phyloP scores from a whole-genome alignment of 1,139 yeast species.

The Kodamaea derodonti region DNA sequence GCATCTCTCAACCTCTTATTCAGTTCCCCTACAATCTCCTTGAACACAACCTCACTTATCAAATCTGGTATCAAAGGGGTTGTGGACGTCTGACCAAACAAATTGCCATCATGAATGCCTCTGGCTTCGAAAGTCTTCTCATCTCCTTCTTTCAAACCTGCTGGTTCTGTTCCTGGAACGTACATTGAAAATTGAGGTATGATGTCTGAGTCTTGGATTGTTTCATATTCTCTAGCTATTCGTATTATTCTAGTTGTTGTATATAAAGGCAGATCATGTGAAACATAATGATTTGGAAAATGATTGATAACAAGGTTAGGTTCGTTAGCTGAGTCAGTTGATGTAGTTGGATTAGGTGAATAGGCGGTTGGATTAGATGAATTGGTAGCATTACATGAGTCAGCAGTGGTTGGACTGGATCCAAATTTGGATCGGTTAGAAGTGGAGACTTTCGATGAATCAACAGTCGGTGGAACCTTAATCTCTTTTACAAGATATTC shows the following conservation, averaged over 20 bases:
- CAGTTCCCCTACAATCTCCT: conserved; percentile 37
- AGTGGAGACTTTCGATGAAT: conserved; percentile 6
- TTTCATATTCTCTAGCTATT: conserved; percentile 51
- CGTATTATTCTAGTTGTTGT: conserved; percentile 54
- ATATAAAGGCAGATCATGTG: conserved; percentile 23
- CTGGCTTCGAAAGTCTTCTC: conserved; percentile 22
- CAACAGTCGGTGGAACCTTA: conserved; percentile 2
- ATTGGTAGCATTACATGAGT: background rate
- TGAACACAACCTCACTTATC: conserved; percentile 32
- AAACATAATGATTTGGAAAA: conserved; percentile 54
- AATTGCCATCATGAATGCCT: conserved; percentile 39
- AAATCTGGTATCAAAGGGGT: conserved; percentile 52
- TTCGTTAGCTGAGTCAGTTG: conserved; percentile 4
- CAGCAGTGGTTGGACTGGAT: background rate
- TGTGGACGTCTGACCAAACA: conserved; percentile 50
- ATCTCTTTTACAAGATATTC: conserved; percentile 46
- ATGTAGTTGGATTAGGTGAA: conserved; percentile 9
- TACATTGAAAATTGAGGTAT: conserved; percentile 57
- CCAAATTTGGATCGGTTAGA: background rate
- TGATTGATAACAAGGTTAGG: conserved; percentile 51
- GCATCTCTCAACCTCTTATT: conserved; percentile 43
- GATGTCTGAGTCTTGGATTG: conserved; percentile 26
- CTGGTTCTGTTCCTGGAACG: conserved; percentile 67
- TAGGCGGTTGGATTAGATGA: background rate
- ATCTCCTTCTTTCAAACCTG: conserved; percentile 37